Evolutionary conservation across 257 asterid species (phyloP), one percentile per base, ranked within the genome.

Genomic region (Solanum chilense): DNA sequence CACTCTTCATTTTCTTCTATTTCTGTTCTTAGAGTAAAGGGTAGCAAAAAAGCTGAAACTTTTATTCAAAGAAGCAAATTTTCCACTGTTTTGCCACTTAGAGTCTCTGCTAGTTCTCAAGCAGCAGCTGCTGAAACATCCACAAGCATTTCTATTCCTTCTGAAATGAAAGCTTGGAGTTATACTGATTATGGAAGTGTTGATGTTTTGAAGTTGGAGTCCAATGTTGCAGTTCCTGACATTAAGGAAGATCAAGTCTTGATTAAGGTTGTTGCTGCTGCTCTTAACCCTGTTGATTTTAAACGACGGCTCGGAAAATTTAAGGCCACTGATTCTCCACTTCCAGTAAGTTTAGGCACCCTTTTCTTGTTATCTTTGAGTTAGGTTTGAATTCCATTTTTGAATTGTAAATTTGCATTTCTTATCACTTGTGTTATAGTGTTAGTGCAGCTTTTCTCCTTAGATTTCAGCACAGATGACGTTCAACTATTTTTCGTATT

Each of bases 291-390:
- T 20, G 92, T 96, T 78, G 99, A 96, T 92, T 93, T 89, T 91
- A 96, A 96, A 93, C 90, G 99, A 70, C 92, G 95, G 84, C 86
- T 86, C 1, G 98, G 99, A 21, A 93, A 94, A 90, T 94, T 95
- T 78, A 92, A 94, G 94, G 98, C 98, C 90, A 90, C 98, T 42
- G 99, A 96, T 93, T 94, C 99, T 2, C 97, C 96, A 87, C 99
- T 96, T 85, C 99, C 99, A 9, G 98, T 96, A 94, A 91, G 39
- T 52, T 71, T 69, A 9, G 9, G 2, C 45, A 49, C 83, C 71
- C 83, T 44, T 15, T 10, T 49, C 16, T 60, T 31, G 23, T 74
- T 70, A 42, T 25, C 70, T 73, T 77, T 23, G 33, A 47, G 21
- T 68, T 31, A 12, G 16, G 49, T 29, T 16, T 47, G 64, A 78